Conservation (phyloP, 1,284 basidiomycete species). For the Sanghuangporus weigelae region DNA sequence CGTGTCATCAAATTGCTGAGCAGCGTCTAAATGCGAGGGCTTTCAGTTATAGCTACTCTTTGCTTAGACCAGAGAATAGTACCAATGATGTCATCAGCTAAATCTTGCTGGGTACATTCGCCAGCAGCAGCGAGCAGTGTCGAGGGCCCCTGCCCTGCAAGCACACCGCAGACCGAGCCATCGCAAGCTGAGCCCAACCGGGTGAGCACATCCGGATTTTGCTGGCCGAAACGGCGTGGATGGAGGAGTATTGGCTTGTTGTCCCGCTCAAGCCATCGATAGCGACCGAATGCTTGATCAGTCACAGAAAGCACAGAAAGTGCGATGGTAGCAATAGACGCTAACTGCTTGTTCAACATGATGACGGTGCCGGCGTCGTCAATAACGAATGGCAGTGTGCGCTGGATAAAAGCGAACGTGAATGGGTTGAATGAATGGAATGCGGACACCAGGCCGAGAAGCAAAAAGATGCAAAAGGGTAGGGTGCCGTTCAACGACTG, state of each 20-base stretch:
- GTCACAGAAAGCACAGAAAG: slow-evolving; percentile 37
- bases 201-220: slow-evolving; percentile 43
- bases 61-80: slow-evolving; percentile 17
- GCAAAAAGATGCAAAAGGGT: slow-evolving; percentile 25
- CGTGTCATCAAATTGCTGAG: slow-evolving; percentile 45
- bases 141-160: slow-evolving; percentile 46
- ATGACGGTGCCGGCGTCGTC: slow-evolving; percentile 18
- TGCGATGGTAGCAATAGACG: slow-evolving; percentile 29
- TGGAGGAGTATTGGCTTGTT: slow-evolving; percentile 38
- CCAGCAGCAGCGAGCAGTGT: slow-evolving; percentile 51
- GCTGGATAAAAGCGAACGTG: slow-evolving; percentile 20
- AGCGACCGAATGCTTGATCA: slow-evolving; percentile 37
- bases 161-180: slow-evolving; percentile 44
- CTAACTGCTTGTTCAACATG: slow-evolving; percentile 43
- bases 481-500: slow-evolving; percentile 45
- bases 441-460: slow-evolving; percentile 43
- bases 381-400: slow-evolving; percentile 23
- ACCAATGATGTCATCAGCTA: slow-evolving; percentile 57
- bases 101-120: slow-evolving; percentile 57
- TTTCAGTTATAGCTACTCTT: background rate
- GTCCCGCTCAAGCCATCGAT: slow-evolving; percentile 45
- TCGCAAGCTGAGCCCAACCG: slow-evolving; percentile 44
- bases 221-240: slow-evolving; percentile 50
- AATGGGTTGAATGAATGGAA: slow-evolving; percentile 26
- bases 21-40: slow-evolving; percentile 35